Evolutionary conservation across 2,329 filamentous ascomycete species (phyloP), one percentile per base, ranked within the genome.

Genomic region (Diaporthe sp.): DNA sequence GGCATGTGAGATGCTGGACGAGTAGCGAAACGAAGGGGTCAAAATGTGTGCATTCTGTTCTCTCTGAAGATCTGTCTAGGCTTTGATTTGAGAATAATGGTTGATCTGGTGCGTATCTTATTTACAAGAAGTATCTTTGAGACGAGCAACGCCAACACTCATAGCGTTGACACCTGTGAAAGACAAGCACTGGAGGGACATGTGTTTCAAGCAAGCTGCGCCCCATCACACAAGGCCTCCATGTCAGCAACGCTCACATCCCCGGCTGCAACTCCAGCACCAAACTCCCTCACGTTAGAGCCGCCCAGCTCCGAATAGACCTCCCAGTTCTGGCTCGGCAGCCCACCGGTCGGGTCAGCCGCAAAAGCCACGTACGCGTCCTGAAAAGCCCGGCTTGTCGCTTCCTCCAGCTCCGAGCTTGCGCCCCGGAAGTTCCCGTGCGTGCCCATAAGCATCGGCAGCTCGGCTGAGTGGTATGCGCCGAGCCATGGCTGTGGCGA

Each of bases 341-440:
- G n/a, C 80, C 88, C 76, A 80, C 88, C 22, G 86, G 89, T 75
- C 81, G 77, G 76, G 82, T 84, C 59, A n/a, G 56, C 70, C 53
- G 65, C 76, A 72, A 78, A 74, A 7, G 76, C 72, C 12, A 77
- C 61, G 70, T 77, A 78, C 27, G 75, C 39, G 5, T 79, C 76
- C 70, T 80, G 77, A 68, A 71, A 71, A 35, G 63, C 70, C 8
- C 42, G 37, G 7, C 55, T 65, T 22, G 73, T 75, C 35, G 47
- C 37, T 12, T 68, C 70, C 53, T 75, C 73, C 35, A 75, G 37
- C 42, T 61, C 32, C 30, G 66, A 72, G 19, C 56, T 63, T 10
- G 61, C 63, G 12, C 73, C 73, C 4, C 61, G 59, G 22, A 65
- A 71, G 47, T 61, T 75, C 0, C 59, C 35, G 56, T 70, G 37